phyloP scores from a whole-genome alignment of 495 filamentous ascomycete species.

The Aspergillus cavernicola region DNA sequence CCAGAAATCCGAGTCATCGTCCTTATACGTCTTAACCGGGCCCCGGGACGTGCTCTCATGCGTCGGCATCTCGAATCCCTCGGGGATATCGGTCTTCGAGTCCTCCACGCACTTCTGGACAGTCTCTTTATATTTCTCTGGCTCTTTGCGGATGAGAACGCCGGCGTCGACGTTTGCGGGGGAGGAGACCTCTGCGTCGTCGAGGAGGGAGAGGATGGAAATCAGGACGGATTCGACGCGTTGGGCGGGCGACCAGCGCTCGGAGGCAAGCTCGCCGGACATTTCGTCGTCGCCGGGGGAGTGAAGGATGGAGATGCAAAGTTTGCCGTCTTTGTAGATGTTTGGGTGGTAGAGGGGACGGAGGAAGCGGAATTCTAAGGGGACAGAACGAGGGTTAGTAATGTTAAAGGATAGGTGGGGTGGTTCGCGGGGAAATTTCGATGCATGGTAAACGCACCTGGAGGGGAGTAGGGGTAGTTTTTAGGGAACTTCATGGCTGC shows the following conservation, averaged over 20 bases:
- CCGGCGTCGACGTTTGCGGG: slow-evolving; percentile 94
- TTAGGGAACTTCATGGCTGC: slow-evolving; percentile 81
- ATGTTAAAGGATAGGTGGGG: too few species aligned
- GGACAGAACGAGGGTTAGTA: background rate
- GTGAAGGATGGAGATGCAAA: slow-evolving; percentile 97
- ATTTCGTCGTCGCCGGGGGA: slow-evolving; percentile 85
- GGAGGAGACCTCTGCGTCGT: slow-evolving; percentile 88
- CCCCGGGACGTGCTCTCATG: slow-evolving; percentile 53
- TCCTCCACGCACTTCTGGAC: slow-evolving; percentile 67
- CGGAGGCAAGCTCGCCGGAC: slow-evolving; percentile 82
- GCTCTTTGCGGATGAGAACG: slow-evolving; percentile 74
- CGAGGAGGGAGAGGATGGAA: slow-evolving; percentile 87
- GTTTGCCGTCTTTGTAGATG: slow-evolving; percentile 81
- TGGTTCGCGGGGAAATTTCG: too few species aligned
- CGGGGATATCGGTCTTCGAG: slow-evolving; percentile 76
- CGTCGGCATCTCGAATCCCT: slow-evolving; percentile 78
- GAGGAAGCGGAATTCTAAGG: slow-evolving; percentile 72
- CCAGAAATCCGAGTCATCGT: slow-evolving; percentile 82
- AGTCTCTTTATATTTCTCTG: slow-evolving; percentile 60
- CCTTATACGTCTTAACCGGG: slow-evolving; percentile 53
- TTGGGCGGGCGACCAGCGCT: slow-evolving; percentile 92
- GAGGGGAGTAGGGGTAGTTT: slow-evolving; percentile 90
- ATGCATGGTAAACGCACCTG: slow-evolving; percentile 43
- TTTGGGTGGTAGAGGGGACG: slow-evolving; percentile 88
- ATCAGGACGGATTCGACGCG: slow-evolving; percentile 91